Evolutionary conservation across 768 basidiomycete species (phyloP).

Genomic region (Fibroporia radiculosa): DNA sequence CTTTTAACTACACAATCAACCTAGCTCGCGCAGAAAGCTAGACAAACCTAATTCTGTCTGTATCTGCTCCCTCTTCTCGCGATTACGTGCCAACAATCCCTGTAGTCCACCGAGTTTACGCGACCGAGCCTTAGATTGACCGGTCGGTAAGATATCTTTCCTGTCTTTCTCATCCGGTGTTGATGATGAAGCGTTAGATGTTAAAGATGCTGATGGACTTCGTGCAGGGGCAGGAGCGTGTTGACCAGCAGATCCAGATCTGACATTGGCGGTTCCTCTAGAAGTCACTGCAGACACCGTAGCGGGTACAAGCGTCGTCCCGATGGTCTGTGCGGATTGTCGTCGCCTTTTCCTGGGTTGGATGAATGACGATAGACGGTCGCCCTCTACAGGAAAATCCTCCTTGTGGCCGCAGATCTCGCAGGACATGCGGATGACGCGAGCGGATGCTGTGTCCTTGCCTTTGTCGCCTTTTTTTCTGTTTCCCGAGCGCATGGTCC

Average conservation of each 20-base stretch:
- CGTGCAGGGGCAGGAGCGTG: not conserved
- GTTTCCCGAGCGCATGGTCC: conserved; percentile 26
- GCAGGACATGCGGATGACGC: conserved; percentile 20
- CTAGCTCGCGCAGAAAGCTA: conserved; percentile 43
- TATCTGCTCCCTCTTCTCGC: conserved; percentile 40
- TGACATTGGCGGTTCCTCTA: not conserved
- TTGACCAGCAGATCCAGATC: not conserved
- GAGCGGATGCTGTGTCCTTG: not conserved
- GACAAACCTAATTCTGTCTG: conserved; percentile 36
- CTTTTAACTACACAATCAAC: not conserved
- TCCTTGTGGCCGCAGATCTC: conserved; percentile 20
- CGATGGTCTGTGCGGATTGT: conserved; percentile 1
- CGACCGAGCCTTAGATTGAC: conserved; percentile 26
- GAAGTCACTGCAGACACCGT: not conserved
- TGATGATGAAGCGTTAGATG: not conserved
- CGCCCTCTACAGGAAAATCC: conserved; percentile 17
- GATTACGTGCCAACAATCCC: conserved; percentile 56
- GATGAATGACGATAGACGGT: conserved; percentile 14
- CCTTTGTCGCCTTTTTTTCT: conserved; percentile 18
- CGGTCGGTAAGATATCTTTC: no score
- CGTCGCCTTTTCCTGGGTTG: conserved; percentile 12
- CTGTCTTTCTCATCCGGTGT: no score
- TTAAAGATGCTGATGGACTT: not conserved
- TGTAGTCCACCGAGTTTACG: conserved; percentile 56
- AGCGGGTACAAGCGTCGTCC: not conserved